Evolutionary conservation across 2,329 filamentous ascomycete genomes (phyloP).

Genomic region (Alternaria arborescens): DNA sequence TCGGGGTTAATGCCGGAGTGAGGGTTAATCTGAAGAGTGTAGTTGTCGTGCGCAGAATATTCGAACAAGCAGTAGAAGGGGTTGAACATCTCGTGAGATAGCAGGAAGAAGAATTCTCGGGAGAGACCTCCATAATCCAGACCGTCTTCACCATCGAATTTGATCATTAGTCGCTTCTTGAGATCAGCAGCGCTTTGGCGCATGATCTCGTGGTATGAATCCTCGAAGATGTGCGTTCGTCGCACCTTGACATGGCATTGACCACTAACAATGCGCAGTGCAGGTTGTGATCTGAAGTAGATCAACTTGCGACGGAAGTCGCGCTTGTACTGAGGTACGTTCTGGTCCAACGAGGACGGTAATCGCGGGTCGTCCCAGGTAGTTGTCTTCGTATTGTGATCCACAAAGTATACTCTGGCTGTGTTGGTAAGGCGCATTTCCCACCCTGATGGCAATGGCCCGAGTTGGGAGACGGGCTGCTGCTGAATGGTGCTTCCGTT

Average conservation of each 20-base stretch:
- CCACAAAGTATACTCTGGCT: conserved; percentile 96
- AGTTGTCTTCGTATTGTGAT: conserved; percentile 99
- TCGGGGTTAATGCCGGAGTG: conserved; percentile 99
- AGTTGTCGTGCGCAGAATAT: conserved; percentile 99
- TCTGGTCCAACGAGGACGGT: conserved; percentile 95
- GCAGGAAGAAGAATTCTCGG: conserved; percentile 96
- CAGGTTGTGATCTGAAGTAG: conserved; percentile 98
- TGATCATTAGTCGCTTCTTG: conserved; percentile 99
- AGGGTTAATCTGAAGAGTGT: conserved; percentile 98
- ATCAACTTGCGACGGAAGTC: conserved; percentile 98
- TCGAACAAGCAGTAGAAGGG: conserved; percentile 99
- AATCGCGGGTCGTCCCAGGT: conserved; percentile 98
- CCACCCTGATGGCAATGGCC: conserved; percentile 95
- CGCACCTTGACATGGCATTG: conserved; percentile 99
- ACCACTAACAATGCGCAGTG: conserved; percentile 91
- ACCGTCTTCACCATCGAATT: conserved; percentile 98
- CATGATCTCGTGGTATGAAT: conserved; percentile 98
- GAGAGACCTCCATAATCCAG: conserved; percentile 97
- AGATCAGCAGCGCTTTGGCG: conserved; percentile 92
- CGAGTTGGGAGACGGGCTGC: conserved; percentile 95
- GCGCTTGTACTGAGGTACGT: conserved; percentile 98
- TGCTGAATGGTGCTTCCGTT: conserved; percentile 88
- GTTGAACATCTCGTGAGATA: conserved; percentile 99
- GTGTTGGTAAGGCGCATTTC: conserved; percentile 99
- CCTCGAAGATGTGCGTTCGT: conserved; percentile 96